These are phyloP conservation scores for Blastosporella zonata DNA, from an alignment of 1,284 basidiomycete genomes.

Conservation along the genomic window DNA sequence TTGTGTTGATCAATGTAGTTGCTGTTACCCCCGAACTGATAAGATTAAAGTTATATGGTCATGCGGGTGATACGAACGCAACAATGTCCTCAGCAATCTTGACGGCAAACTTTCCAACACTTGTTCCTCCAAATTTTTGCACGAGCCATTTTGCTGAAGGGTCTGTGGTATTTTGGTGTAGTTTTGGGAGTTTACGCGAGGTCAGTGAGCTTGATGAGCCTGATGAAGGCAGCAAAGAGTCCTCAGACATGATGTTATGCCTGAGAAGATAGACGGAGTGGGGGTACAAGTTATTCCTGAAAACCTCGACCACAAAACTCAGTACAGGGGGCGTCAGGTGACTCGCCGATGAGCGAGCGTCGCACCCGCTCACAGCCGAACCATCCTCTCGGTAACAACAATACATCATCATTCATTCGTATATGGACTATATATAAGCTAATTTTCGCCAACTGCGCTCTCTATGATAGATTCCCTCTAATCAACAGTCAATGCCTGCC, in stretches of 20 bases:
- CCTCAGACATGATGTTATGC: constrained; percentile 16
- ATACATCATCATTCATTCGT: too few species aligned
- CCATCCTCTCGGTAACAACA: too few species aligned
- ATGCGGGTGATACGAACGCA: constrained; percentile 55
- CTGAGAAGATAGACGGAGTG: background rate
- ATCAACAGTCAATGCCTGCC: too few species aligned
- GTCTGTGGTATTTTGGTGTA: constrained; percentile 69
- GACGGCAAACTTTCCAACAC: constrained; percentile 90
- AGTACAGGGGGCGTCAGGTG: too few species aligned
- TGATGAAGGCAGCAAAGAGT: constrained; percentile 20
- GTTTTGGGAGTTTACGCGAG: constrained; percentile 52
- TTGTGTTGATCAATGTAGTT: constrained; percentile 82
- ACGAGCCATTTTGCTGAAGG: constrained; percentile 81
- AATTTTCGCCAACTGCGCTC: too few species aligned
- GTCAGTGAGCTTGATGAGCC: constrained; percentile 29
- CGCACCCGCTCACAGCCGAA: too few species aligned
- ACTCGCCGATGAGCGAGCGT: too few species aligned
- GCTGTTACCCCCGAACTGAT: constrained; percentile 40
- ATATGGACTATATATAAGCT: too few species aligned
- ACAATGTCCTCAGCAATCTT: constrained; percentile 83
- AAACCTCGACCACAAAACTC: too few species aligned
- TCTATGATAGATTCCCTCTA: too few species aligned
- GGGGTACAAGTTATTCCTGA: too few species aligned
- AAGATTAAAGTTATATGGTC: constrained; percentile 1
- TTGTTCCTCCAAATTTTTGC: constrained; percentile 96